Conservation (phyloP, 768 basidiomycete species). For the Lactarius akahatsu region DNA sequence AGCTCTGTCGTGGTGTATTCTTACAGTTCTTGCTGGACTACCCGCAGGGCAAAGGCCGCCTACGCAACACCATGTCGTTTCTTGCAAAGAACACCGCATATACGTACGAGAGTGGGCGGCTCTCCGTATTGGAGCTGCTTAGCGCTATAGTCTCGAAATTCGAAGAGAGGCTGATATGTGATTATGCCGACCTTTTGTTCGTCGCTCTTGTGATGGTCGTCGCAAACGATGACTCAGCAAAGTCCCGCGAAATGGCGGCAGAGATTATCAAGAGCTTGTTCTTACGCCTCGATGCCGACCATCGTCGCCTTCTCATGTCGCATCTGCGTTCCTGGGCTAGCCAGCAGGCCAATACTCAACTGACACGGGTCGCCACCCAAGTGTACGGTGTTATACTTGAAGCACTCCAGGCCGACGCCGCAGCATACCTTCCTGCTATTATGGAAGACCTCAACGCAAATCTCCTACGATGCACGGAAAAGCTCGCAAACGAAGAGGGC, state of each 20-base stretch:
- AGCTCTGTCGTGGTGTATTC: slow-evolving; percentile 82
- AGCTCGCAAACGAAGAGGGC: slow-evolving; percentile 43
- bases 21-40: slow-evolving; percentile 97
- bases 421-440: slow-evolving; percentile 47
- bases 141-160: slow-evolving; percentile 83
- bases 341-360: slow-evolving; percentile 55
- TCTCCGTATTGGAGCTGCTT: slow-evolving; percentile 94
- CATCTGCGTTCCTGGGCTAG: slow-evolving; percentile 81
- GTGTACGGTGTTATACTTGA: slow-evolving; percentile 83
- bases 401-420: slow-evolving; percentile 49
- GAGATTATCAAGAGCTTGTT: slow-evolving; percentile 79
- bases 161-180: slow-evolving; percentile 64
- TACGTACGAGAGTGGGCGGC: slow-evolving; percentile 82
- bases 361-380: slow-evolving; percentile 75
- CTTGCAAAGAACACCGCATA: slow-evolving; percentile 92
- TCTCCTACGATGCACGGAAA: slow-evolving; percentile 46
- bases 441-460: slow-evolving; percentile 55
- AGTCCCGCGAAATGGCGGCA: slow-evolving; percentile 87
- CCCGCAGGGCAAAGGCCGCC: slow-evolving; percentile 89
- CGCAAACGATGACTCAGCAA: slow-evolving; percentile 89
- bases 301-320: slow-evolving; percentile 54
- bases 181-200: slow-evolving; percentile 88
- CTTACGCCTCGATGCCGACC: slow-evolving; percentile 59
- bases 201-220: slow-evolving; percentile 89
- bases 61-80: slow-evolving; percentile 87